Evolutionary conservation across 177 flowering plant species (phyloP), one percentile per base, ranked within the genome.

Genomic region (Vitis hybrid): DNA sequence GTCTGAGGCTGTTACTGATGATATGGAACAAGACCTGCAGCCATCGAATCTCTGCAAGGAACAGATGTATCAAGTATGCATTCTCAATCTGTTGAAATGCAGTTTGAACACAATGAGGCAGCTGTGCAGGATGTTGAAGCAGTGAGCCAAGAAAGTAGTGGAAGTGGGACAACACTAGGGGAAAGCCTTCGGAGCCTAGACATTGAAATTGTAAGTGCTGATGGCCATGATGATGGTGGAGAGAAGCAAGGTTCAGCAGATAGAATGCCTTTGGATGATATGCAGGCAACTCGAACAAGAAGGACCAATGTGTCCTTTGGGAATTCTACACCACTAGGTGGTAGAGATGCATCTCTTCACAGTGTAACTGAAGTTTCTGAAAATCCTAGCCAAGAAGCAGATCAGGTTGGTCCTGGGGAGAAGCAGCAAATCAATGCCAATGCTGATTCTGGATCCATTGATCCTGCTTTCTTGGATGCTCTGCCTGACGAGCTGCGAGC

Each of bases 221-320:
- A 95, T 86, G 99, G 99, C 26, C 99, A 95, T 81, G 98, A 95
- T 83, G 99, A 95, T 83, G 93, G 94, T 68, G 97, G 92, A 66
- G 97, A 94, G 19, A 87, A 97, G 75, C 97, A 87, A 73, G 88
- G 80, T 66, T 83, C 94, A 39, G 72, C 85, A 8, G 94, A 91
- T 66, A 84, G 92, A 75, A 62, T 74, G 23, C 76, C 87, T 64
- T 48, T 82, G 76, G 83, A 84, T 65, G 91, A 89, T 74, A 34
- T 76, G 56, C 92, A 81, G 56, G 72, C 80, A 48, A 64, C 81
- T 64, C 88, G 93, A 17, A 3, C 73, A 2, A 89, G 99, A 78
- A 90, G 98, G 70, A 50, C 80, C 8, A 86, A 68, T 81, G 82
- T 84, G 17, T 74, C 91, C 56, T 72, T 80, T 51, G 89, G 89